A percentile compares a stretch with the other conserved stretches of the same genome.
Evolutionary conservation across 768 basidiomycete genomes (phyloP).

Genomic region (Grammothele lineata): DNA sequence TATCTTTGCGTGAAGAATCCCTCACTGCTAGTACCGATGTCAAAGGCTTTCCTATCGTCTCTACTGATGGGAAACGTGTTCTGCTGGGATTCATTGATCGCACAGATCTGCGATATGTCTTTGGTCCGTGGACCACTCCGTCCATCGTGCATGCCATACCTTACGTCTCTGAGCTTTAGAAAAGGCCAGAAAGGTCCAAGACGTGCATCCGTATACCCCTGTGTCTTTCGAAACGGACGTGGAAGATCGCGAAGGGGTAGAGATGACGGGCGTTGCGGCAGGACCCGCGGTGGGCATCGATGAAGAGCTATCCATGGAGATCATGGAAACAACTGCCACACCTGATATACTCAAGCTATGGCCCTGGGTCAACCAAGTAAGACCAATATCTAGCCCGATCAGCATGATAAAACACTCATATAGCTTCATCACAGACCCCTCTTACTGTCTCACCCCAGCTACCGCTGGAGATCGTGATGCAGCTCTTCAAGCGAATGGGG

Average conservation of each 20-base stretch:
- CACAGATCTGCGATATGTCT: conserved; percentile 77
- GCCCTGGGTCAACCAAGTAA: conserved; percentile 94
- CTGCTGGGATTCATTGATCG: conserved; percentile 88
- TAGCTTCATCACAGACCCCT: conserved; percentile 76
- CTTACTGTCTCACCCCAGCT: conserved; percentile 89
- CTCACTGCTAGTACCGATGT: conserved; percentile 68
- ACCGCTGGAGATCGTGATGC: conserved; percentile 95
- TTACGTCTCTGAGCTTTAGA: conserved; percentile 56
- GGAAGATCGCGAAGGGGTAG: conserved; percentile 48
- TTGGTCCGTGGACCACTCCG: conserved; percentile 46
- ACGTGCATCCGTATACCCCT: conserved; percentile 56
- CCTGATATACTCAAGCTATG: conserved; percentile 64
- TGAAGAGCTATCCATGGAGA: conserved; percentile 63
- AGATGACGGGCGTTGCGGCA: conserved; percentile 35
- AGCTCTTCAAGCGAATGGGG: conserved; percentile 98
- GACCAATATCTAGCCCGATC: conserved; percentile 10
- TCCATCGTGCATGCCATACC: neutral
- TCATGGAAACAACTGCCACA: conserved; percentile 56
- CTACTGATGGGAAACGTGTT: conserved; percentile 50
- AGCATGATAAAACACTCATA: neutral
- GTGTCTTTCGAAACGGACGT: conserved; percentile 65
- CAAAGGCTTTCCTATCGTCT: conserved; percentile 90
- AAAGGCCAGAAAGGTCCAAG: conserved; percentile 60
- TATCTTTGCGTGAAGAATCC: conserved; percentile 66
- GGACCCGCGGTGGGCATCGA: conserved; percentile 55